Base-by-base conservation (phyloP, 805 yeast genomes). In the Pichia gijzeniarum region DNA sequence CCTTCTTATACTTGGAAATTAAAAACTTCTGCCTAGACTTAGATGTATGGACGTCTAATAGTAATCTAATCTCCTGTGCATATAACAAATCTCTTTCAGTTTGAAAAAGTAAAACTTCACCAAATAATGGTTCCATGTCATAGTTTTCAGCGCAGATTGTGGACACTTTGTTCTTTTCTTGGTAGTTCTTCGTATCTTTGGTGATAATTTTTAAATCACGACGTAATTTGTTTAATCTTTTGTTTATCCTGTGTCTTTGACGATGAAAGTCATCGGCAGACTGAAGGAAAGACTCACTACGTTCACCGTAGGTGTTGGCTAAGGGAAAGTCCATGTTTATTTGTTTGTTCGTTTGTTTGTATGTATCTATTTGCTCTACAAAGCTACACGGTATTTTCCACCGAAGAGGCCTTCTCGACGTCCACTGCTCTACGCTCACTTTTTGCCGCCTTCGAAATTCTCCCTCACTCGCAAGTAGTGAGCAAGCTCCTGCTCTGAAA, bases 381-480 rank as follows among this genome's bases (percentile, higher is more conserved):
- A n/a, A n/a, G n/a, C n/a, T n/a, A n/a, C n/a, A n/a, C n/a, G n/a
- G n/a, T n/a, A n/a, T n/a, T n/a, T n/a, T n/a, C n/a, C n/a, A 13
- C 16, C 6, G 33, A 30, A 30, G 14, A 14, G 13, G 16, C 5
- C 16, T 27, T 32, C 43, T 41, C 43, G 42, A 35, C 46, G 47
- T 30, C 40, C 20, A 35, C 16, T 27, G 13, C 13, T 10, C 18
- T 20, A 18, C 21, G 17, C 17, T 45, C 44, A 39, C 18, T 45
- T 68, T 54, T 75, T 74, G 4, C 76, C 77, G 5, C 91, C 89
- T 62, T 88, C 96, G 60, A 91, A 91, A 55, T 78, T 82, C 53
- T 79, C 76, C 50, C 95, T 77, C n/a, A 93, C 84, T 39, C 76
- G 64, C 55, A 82, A 67, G 58, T 93, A 93, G 56, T 91, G 98